A percentile compares a stretch with the other conserved stretches of the same genome.
phyloP scores from a whole-genome alignment of 2,329 filamentous ascomycete species.

The Fusarium sublunatum region DNA sequence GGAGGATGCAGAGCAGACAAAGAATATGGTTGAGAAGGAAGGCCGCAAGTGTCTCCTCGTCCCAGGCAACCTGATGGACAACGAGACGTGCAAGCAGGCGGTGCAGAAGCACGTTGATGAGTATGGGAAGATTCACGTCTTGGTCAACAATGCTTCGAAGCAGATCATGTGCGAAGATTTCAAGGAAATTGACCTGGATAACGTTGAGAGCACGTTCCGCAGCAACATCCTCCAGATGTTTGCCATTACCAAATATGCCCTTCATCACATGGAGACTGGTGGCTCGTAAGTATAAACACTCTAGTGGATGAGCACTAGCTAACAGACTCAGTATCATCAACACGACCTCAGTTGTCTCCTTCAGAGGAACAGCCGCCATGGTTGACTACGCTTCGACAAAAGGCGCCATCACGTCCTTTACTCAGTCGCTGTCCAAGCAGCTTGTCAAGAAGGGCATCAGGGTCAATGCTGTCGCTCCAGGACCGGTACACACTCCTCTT shows the following conservation, averaged over 20 bases:
- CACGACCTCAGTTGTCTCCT: constrained; percentile 64
- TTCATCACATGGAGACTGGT: constrained; percentile 65
- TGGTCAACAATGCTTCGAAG: constrained; percentile 70
- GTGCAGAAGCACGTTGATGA: constrained; percentile 65
- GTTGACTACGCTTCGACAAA: constrained; percentile 69
- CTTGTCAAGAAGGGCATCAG: constrained; percentile 67
- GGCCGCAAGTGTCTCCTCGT: constrained; percentile 61
- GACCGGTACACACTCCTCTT: constrained; percentile 58
- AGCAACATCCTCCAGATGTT: constrained; percentile 69
- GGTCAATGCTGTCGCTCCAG: constrained; percentile 60
- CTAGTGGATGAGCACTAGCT: not conserved
- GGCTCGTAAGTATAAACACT: constrained; percentile 51
- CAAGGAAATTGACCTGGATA: constrained; percentile 63
- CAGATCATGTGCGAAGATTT: constrained; percentile 66
- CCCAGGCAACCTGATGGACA: constrained; percentile 60
- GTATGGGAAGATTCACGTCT: constrained; percentile 59
- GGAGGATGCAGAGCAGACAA: constrained; percentile 65
- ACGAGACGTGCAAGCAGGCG: constrained; percentile 61
- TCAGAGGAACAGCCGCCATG: constrained; percentile 62
- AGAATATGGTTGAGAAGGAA: constrained; percentile 62
- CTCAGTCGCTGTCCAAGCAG: constrained; percentile 63
- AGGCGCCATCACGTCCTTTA: constrained; percentile 68
- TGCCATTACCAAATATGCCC: constrained; percentile 67
- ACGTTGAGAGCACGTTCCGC: constrained; percentile 66
- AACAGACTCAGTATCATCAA: constrained; percentile 62